Evolutionary conservation across 805 yeast species (phyloP).

Genomic region (Kodamaea leandrae): DNA sequence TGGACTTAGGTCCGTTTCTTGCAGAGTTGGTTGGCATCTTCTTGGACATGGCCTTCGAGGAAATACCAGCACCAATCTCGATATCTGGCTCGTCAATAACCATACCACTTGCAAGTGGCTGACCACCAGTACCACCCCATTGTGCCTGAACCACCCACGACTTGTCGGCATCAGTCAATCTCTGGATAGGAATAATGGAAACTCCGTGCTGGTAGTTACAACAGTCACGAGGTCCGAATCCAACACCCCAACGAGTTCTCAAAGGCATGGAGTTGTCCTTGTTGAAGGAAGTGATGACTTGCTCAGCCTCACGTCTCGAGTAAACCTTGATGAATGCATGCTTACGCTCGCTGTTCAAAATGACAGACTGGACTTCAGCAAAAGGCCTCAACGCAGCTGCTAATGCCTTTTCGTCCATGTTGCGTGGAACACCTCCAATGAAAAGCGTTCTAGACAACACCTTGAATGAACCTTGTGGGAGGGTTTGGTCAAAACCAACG

Average conservation of each 20-base stretch:
- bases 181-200: slow-evolving; percentile 78
- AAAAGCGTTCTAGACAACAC: slow-evolving; percentile 89
- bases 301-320: slow-evolving; percentile 88
- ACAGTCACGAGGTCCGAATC: slow-evolving; percentile 98
- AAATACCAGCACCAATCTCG: slow-evolving; percentile 90
- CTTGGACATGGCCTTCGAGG: slow-evolving; percentile 86
- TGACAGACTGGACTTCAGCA: slow-evolving; percentile 90
- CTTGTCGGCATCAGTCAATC: slow-evolving; percentile 92
- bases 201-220: slow-evolving; percentile 91
- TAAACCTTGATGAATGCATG: slow-evolving; percentile 96
- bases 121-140: slow-evolving; percentile 97
- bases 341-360: slow-evolving; percentile 81
- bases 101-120: slow-evolving; percentile 71
- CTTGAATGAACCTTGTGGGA: slow-evolving; percentile 77
- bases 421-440: slow-evolving; percentile 87
- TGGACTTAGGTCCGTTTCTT: slow-evolving; percentile 81
- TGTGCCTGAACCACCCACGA: slow-evolving; percentile 87
- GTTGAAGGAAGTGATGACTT: slow-evolving; percentile 68
- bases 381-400: slow-evolving; percentile 71
- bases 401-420: slow-evolving; percentile 74
- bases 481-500: slow-evolving; percentile 63
- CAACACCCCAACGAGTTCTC: slow-evolving; percentile 98
- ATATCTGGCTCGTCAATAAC: slow-evolving; percentile 97
- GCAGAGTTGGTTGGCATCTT: slow-evolving; percentile 91
- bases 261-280: slow-evolving; percentile 62